These are phyloP conservation scores for Wickerhamiella dianesei DNA, from an alignment of 805 yeast genomes.

Conservation along the genomic window DNA sequence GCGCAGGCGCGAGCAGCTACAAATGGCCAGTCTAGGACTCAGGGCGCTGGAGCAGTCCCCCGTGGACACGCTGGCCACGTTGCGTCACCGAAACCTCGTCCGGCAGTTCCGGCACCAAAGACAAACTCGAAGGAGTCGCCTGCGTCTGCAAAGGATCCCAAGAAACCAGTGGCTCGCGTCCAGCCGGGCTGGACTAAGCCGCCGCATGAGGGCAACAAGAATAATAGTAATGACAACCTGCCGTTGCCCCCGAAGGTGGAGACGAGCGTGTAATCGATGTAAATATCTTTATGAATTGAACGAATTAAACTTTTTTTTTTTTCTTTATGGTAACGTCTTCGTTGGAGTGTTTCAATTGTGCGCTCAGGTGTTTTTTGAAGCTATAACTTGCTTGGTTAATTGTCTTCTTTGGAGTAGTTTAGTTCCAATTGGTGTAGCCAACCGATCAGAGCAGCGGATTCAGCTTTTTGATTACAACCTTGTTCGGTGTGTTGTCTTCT, in stretches of 20 bases:
- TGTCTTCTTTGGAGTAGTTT: no score
- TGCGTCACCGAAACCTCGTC: no score
- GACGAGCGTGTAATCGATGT: constrained; percentile 11
- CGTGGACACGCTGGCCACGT: constrained; percentile 28
- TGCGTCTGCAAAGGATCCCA: constrained; percentile 26
- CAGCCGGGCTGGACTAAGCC: constrained; percentile 25
- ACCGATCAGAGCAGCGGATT: no score
- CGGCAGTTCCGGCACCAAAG: constrained; percentile 24
- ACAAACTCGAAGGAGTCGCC: constrained; percentile 27
- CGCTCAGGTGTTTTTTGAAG: no score
- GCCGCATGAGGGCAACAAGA: background rate
- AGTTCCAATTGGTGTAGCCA: no score
- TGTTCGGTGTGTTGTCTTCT: no score
- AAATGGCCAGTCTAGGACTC: background rate
- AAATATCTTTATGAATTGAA: background rate
- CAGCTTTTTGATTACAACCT: no score
- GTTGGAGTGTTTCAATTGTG: no score
- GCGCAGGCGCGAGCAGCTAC: constrained; percentile 8
- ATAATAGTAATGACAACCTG: background rate
- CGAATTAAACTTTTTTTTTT: no score
- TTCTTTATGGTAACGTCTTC: no score
- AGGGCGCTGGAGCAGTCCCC: constrained; percentile 16
- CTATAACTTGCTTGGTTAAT: no score
- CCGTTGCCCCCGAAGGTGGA: constrained; percentile 12
- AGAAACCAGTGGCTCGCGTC: constrained; percentile 35